Conservation (phyloP, 306 rosid species). For the Oemleria cerasiformis region DNA sequence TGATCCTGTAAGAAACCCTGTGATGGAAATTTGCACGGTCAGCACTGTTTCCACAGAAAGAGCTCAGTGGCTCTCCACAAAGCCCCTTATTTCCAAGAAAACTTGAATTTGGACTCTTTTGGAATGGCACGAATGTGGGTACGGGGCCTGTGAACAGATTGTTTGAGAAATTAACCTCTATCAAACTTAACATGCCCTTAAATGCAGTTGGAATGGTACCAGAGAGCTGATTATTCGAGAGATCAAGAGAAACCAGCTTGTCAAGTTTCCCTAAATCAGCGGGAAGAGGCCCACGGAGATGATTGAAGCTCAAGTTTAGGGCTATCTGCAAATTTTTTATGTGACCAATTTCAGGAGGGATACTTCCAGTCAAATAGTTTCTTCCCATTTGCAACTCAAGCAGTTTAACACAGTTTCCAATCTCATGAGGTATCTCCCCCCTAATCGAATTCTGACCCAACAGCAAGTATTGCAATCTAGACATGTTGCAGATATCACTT, state of each 20-base stretch:
- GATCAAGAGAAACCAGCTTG: conserved; percentile 91
- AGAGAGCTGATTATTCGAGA: conserved; percentile 79
- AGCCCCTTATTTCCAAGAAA: conserved; percentile 79
- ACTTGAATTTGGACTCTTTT: conserved; percentile 83
- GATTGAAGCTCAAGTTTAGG: conserved; percentile 88
- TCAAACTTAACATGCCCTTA: conserved; percentile 94
- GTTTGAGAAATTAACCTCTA: conserved; percentile 95
- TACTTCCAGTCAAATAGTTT: conserved; percentile 72
- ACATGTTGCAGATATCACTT: conserved; percentile 71
- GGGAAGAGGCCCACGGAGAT: conserved; percentile 77
- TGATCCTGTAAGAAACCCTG: conserved; percentile 84
- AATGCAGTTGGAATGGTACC: conserved; percentile 74
- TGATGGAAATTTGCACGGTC: conserved; percentile 58
- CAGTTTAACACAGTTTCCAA: conserved; percentile 82
- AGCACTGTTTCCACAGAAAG: conserved; percentile 55
- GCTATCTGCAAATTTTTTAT: conserved; percentile 97
- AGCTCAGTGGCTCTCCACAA: conserved; percentile 84
- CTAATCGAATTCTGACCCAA: conserved; percentile 81
- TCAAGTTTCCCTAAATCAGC: conserved; percentile 84
- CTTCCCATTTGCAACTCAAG: conserved; percentile 85
- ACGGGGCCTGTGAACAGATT: conserved; percentile 75
- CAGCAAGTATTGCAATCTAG: conserved; percentile 87
- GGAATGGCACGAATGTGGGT: conserved; percentile 83
- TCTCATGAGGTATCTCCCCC: conserved; percentile 90
- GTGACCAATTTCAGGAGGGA: conserved; percentile 82